Evolutionary conservation across 2,329 filamentous ascomycete genomes (phyloP).

Genomic region (Eurotiales sp.): DNA sequence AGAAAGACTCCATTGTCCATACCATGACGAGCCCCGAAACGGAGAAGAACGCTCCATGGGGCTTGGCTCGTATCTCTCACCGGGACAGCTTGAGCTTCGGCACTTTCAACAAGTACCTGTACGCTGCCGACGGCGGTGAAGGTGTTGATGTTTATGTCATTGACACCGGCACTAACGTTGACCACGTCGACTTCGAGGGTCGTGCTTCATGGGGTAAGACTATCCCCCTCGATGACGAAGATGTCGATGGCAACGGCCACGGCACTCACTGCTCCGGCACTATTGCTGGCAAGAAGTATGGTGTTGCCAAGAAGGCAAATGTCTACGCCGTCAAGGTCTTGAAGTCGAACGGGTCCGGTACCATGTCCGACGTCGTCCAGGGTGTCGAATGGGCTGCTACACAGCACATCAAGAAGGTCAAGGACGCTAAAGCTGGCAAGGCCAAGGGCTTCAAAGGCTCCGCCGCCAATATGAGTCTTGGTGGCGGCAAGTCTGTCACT

Average conservation of each 20-base stretch:
- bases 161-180: conserved; percentile 90
- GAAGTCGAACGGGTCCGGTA: conserved; percentile 91
- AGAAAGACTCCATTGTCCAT: conserved; percentile 90
- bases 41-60: conserved; percentile 97
- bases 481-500: conserved; percentile 91
- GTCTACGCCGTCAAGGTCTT: conserved; percentile 98
- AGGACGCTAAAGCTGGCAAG: conserved; percentile 79
- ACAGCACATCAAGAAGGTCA: conserved; percentile 70
- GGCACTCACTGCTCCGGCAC: conserved; percentile 99
- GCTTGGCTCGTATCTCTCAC: conserved; percentile 96
- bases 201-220: conserved; percentile 97
- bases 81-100: conserved; percentile 81
- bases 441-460: conserved; percentile 98
- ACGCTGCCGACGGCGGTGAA: conserved; percentile 82
- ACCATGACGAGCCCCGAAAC: conserved; percentile 62
- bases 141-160: conserved; percentile 99
- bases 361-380: conserved; percentile 98
- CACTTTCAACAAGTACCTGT: conserved; percentile 98
- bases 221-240: conserved; percentile 77
- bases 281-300: conserved; percentile 96
- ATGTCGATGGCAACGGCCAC: conserved; percentile 94
- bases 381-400: conserved; percentile 93
- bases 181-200: conserved; percentile 96
- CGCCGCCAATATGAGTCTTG: conserved; percentile 98
- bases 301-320: conserved; percentile 98